Evolutionary conservation across 2,329 filamentous ascomycete species (phyloP).

Genomic region (Cadophora luteo-olivacea): DNA sequence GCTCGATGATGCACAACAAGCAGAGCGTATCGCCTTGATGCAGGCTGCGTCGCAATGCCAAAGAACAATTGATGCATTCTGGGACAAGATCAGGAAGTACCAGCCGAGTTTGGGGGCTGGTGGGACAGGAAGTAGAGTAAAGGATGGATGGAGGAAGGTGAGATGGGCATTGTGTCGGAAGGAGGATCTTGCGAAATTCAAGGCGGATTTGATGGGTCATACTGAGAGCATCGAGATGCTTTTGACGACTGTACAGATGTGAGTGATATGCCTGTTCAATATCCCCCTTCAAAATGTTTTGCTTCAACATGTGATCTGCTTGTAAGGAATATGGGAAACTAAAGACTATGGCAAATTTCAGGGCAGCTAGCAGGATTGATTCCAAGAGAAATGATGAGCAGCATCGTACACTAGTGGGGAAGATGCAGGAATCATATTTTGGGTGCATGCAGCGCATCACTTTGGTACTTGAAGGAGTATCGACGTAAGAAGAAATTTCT

Average conservation of each 20-base stretch:
- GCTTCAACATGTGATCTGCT: too few species aligned
- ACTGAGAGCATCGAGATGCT: conserved; percentile 39
- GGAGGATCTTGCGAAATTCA: conserved; percentile 41
- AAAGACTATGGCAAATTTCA: background rate
- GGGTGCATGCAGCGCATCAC: conserved; percentile 31
- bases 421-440: conserved; percentile 34
- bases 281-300: too few species aligned
- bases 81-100: conserved; percentile 40
- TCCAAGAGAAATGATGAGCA: conserved; percentile 25
- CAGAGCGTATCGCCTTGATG: conserved; percentile 37
- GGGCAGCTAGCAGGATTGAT: conserved; percentile 17
- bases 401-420: conserved; percentile 18
- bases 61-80: conserved; percentile 42
- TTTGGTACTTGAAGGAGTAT: conserved; percentile 21
- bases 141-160: conserved; percentile 39
- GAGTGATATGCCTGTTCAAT: background rate
- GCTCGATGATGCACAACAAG: conserved; percentile 34
- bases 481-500: conserved; percentile 2
- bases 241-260: conserved; percentile 40
- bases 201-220: conserved; percentile 39
- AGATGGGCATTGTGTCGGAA: conserved; percentile 41
- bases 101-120: conserved; percentile 33
- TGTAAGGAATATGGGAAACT: too few species aligned
- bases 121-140: conserved; percentile 29
- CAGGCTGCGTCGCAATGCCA: conserved; percentile 40